Evolutionary conservation across 805 yeast species (phyloP), one percentile per base, ranked within the genome.

Genomic region (Starmerella bacillaris): DNA sequence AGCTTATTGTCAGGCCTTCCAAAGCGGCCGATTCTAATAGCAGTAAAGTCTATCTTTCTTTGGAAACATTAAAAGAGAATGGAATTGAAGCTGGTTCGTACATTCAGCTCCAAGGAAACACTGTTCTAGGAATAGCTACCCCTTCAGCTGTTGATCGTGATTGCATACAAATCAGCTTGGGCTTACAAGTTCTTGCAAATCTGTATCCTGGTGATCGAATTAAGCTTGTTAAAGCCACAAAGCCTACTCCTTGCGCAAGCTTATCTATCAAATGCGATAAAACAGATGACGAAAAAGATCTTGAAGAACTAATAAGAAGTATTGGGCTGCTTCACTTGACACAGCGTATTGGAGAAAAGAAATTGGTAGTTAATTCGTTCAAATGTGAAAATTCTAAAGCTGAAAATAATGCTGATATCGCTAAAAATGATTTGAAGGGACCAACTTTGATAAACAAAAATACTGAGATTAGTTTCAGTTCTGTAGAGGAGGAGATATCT

Each of bases 161-260:
- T 17, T 37, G 46, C 2, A 39, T 55, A 5, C 52, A 46, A 27
- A 33, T 59, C 7, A 41, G 55, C 12, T 12, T 30, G 5, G 41
- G 39, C 4, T 38, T 67, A 26, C 52, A 74, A 41, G 45, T 56
- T 5, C 55, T 64, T 2, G 57, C 62, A 9, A 65, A 61, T 28
- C 42, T 65, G 1, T 39, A 65, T 4, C 52, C 67, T 4, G 77
- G 77, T 30, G 74, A 70, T 37, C 50, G 73, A 30, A 42, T 70
- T 16, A 57, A 58, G 20, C 43, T 86, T 0, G 48, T 50, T 9
- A 73, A 65, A 44, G 57, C 54, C 4, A 45, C 52, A 2, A 77
- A 70, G 37, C 80, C 83, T 3, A 54, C 52, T 3, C 60, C 55
- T 37, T 68, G 68, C 0, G 43, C 53, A 2, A 45, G 39, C 24